Conservation (phyloP, 148 eudicot species). For the Rhododendron mucronatum region DNA sequence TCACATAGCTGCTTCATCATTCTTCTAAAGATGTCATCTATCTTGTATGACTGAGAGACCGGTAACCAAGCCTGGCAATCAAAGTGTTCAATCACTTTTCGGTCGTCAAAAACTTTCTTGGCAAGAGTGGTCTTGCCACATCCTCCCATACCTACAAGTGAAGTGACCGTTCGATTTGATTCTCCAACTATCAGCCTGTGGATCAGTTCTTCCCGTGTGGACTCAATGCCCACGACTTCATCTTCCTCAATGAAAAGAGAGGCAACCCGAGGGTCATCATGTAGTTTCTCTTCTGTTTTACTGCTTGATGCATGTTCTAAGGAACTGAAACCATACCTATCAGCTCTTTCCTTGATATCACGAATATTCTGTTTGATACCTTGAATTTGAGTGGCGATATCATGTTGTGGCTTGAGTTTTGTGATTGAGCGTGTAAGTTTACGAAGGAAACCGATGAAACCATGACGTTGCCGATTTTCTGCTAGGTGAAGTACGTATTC, state of each 20-base stretch:
- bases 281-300: neutral
- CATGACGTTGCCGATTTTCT: neutral
- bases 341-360: neutral
- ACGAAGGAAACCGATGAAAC: neutral
- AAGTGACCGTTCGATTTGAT: neutral
- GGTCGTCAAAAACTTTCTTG: neutral
- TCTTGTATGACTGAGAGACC: slow-evolving; percentile 1
- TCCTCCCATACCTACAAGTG: neutral
- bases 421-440: neutral
- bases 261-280: neutral
- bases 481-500: neutral
- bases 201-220: neutral
- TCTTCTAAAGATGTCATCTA: neutral
- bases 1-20: neutral
- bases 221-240: neutral
- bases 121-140: slow-evolving; percentile 9
- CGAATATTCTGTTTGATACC: neutral
- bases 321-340: neutral
- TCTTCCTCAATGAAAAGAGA: slow-evolving; percentile 6
- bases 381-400: neutral
- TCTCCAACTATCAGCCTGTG: neutral
- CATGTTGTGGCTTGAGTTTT: neutral
- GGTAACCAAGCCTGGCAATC: neutral
- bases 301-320: neutral
- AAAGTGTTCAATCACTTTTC: neutral